Conservation (phyloP, 2,329 filamentous ascomycete genomes). For the Xylariaceae sp. region DNA sequence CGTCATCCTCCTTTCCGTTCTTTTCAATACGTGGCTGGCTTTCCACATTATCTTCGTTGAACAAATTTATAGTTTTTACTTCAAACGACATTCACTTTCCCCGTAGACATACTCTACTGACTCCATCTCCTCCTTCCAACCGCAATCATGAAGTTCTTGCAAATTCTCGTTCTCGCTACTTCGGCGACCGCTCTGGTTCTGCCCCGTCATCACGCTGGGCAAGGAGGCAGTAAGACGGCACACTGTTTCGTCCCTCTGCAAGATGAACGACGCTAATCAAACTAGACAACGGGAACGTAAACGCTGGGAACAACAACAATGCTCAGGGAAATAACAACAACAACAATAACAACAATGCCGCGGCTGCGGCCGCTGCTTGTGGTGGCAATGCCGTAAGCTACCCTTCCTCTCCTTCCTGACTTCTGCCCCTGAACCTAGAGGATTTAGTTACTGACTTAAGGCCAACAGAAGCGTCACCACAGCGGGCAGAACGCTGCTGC, state of each 20-base stretch:
- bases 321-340: not conserved
- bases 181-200: constrained; percentile 22
- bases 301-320: not conserved
- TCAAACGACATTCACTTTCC: constrained; percentile 3
- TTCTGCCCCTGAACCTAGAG: not conserved
- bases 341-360: not conserved
- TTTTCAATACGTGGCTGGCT: constrained; percentile 23
- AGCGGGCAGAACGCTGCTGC: not conserved
- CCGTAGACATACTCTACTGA: constrained; percentile 2
- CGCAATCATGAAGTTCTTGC: constrained; percentile 26
- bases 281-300: constrained; percentile 5
- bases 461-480: not conserved
- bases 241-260: not conserved
- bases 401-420: not conserved
- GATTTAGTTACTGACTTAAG: not conserved
- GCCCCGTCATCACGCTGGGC: constrained; percentile 24
- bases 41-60: constrained; percentile 18
- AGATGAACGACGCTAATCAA: constrained; percentile 4
- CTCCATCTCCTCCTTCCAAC: not conserved
- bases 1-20: constrained; percentile 15
- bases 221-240: constrained; percentile 15
- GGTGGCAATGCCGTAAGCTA: not conserved
- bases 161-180: constrained; percentile 23
- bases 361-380: not conserved
- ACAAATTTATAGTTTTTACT: constrained; percentile 9